Base-by-base conservation (phyloP, 371 early-diverging fungal genomes). In the Saksenaea vasiformis region DNA sequence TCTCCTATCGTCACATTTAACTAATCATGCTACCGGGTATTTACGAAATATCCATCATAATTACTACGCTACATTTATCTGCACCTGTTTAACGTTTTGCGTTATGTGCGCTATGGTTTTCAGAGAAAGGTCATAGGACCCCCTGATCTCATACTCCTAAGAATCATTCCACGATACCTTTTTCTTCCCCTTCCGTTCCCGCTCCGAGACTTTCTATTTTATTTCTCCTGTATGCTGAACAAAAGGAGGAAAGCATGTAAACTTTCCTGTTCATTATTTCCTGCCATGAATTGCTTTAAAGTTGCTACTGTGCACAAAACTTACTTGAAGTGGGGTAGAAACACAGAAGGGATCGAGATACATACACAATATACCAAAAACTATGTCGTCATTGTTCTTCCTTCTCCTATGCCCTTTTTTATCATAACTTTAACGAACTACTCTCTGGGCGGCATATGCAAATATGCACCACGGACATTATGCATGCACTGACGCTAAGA, bases 121-220 rank as follows among this genome's bases (percentile, higher is more conserved):
- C 31, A 31, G 31, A 31, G 31, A 31, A 31, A 31, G 31, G 7
- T 31, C 31, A 7, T 31, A 22, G 22, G 19, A n/a, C 24, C 51
- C 27, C 51, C 51, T 47, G 51, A 22, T n/a, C 39, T n/a, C 19
- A 19, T 47, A 22, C 51, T 47, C 51, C 51, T 47, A 47, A 47
- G n/a, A 47, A 1, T 47, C 11, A 10, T 47, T 47, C 51, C 51
- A 24, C 24, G 24, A 47, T 47, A 47, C 8, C 22, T n/a, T 5
- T 22, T 22, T 47, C 19, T n/a, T 47, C 51, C 51, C 51, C 51
- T 47, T 47, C 51, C 51, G 51, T 47, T 47, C 51, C 51, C 51
- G 51, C 51, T 47, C 51, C 51, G 51, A 22, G 51, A 22, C 51
- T 22, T 1, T 47, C 22, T 22, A 8, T 47, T 47, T 41, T 17